Percentiles rank a stretch among this genome's conserved stretches.
These are phyloP conservation scores for Chenopodium berlandieri DNA, from an alignment of 148 eudicot species.

Conservation along the genomic window DNA sequence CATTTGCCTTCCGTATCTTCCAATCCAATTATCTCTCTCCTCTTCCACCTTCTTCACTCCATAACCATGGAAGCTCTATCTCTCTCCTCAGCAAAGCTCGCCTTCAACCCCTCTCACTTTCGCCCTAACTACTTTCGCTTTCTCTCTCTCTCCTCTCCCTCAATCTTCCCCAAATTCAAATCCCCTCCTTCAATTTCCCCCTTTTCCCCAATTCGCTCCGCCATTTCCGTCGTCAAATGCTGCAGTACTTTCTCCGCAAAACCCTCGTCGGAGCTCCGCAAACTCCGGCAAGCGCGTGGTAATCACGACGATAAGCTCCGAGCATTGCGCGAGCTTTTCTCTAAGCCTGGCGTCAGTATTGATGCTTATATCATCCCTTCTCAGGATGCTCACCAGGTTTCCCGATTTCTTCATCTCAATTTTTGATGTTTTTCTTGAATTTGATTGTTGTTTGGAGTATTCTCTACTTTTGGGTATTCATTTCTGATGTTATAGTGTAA, in stretches of 20 bases:
- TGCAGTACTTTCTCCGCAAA: slow-evolving; percentile 64
- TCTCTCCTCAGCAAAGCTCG: slow-evolving; percentile 35
- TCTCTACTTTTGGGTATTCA: not conserved
- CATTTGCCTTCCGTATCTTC: no score
- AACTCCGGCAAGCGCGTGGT: slow-evolving; percentile 17
- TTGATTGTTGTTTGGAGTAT: not conserved
- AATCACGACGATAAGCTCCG: slow-evolving; percentile 56
- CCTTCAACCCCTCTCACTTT: slow-evolving; percentile 22
- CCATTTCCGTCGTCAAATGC: slow-evolving; percentile 26
- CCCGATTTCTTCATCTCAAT: not conserved
- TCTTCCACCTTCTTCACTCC: not conserved
- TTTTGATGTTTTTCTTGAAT: not conserved
- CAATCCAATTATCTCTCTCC: no score
- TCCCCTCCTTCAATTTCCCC: slow-evolving; percentile 15
- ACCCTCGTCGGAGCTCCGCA: slow-evolving; percentile 62
- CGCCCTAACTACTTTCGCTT: slow-evolving; percentile 35
- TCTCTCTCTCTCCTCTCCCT: slow-evolving; percentile 34
- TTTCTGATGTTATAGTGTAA: not conserved
- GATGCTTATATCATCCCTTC: slow-evolving; percentile 93
- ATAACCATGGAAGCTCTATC: slow-evolving; percentile 34
- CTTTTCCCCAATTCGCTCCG: slow-evolving; percentile 19
- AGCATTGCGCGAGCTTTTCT: slow-evolving; percentile 63
- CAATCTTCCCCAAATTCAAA: slow-evolving; percentile 31
- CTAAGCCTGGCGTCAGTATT: slow-evolving; percentile 56
- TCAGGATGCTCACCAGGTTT: slow-evolving; percentile 98